These are phyloP conservation scores for Cordyceps fumosorosea DNA, from an alignment of 2,329 filamentous ascomycete species.

Conservation along the genomic window DNA sequence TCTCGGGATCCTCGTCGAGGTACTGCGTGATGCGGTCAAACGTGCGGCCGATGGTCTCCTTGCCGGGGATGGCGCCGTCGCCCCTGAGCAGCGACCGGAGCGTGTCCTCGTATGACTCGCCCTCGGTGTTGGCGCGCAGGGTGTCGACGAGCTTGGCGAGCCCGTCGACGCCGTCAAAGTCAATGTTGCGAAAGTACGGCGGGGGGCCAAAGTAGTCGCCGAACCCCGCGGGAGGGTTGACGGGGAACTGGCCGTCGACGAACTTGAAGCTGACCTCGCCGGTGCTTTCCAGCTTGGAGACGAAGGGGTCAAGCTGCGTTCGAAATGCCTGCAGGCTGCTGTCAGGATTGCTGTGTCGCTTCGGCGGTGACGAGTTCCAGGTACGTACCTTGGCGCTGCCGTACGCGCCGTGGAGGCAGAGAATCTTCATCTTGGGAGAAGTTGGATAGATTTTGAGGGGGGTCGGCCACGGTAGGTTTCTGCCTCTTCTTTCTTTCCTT, in stretches of 20 bases:
- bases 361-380: not conserved
- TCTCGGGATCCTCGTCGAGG: constrained; percentile 35
- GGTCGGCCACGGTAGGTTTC: no score
- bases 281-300: constrained; percentile 17
- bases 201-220: constrained; percentile 51
- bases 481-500: no score
- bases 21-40: constrained; percentile 31
- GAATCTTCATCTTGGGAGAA: constrained; percentile 43
- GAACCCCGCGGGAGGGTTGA: constrained; percentile 45
- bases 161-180: constrained; percentile 35
- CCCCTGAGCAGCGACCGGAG: constrained; percentile 42
- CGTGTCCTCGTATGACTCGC: constrained; percentile 47
- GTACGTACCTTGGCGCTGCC: constrained; percentile 46
- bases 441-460: not conserved
- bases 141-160: constrained; percentile 42
- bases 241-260: constrained; percentile 44
- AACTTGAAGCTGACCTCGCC: constrained; percentile 35
- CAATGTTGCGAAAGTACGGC: constrained; percentile 50
- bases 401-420: constrained; percentile 52
- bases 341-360: not conserved
- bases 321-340: constrained; percentile 45
- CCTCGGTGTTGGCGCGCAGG: constrained; percentile 48
- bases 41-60: constrained; percentile 14
- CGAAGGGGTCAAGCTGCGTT: constrained; percentile 39
- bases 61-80: constrained; percentile 16